A percentile compares a stretch with the other conserved stretches of the same genome.
Conservation (phyloP, 2,329 filamentous ascomycete species). For the Salinomyces thailandicus region DNA sequence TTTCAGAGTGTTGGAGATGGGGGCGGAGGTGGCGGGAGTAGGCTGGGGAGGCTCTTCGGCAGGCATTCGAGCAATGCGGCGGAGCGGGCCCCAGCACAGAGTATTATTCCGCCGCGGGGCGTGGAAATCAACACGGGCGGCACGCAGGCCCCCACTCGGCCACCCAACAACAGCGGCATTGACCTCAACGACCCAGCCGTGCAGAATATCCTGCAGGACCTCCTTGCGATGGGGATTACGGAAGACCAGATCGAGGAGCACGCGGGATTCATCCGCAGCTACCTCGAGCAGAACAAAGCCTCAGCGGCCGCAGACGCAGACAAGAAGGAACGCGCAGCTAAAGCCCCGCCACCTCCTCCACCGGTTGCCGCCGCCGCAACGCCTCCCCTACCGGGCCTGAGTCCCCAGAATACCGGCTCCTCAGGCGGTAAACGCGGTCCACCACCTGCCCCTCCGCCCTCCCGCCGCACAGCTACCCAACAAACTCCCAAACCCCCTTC, state of each 20-base stretch:
- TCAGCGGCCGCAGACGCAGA: conserved; percentile 35
- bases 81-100: conserved; percentile 32
- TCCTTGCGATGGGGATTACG: conserved; percentile 55
- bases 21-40: conserved; percentile 10
- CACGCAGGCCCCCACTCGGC: conserved; percentile 20
- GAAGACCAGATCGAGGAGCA: conserved; percentile 58
- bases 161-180: conserved; percentile 34
- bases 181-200: conserved; percentile 53
- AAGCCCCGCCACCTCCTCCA: conserved; percentile 55
- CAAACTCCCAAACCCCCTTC: conserved; percentile 33
- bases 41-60: conserved; percentile 18
- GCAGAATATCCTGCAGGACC: conserved; percentile 50
- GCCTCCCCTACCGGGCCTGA: conserved; percentile 35
- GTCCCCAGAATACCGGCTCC: conserved; percentile 52
- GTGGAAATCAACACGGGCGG: conserved; percentile 20
- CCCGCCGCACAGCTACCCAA: conserved; percentile 26
- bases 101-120: conserved; percentile 40
- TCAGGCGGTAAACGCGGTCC: conserved; percentile 48
- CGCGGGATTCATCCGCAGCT: conserved; percentile 57
- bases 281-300: conserved; percentile 54
- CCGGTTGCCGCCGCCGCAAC: conserved; percentile 30
- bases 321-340: conserved; percentile 39
- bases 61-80: conserved; percentile 16
- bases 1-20: conserved; percentile 8
- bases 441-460: conserved; percentile 46